Percentiles rank a stretch among this genome's conserved stretches.
These are phyloP conservation scores for Crucibulum laeve DNA, from an alignment of 768 basidiomycete genomes.

Conservation along the genomic window DNA sequence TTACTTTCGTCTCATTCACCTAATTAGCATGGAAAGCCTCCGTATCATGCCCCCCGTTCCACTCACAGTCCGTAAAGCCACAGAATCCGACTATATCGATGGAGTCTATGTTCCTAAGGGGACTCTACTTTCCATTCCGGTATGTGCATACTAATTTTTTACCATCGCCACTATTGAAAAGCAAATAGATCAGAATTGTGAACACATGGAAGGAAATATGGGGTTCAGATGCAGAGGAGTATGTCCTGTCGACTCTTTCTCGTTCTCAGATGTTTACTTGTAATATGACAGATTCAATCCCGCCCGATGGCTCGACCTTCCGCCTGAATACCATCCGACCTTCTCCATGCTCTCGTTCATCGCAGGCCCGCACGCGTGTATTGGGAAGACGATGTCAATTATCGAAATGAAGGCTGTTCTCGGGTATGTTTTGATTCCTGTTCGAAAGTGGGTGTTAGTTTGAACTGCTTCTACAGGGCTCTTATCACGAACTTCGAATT, in stretches of 20 bases:
- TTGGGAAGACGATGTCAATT: conserved; percentile 43
- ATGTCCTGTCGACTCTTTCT: conserved; percentile 5
- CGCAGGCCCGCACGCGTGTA: conserved; percentile 40
- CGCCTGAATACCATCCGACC: conserved; percentile 25
- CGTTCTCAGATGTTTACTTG: not conserved
- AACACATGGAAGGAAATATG: conserved; percentile 47
- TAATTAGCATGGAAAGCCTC: conserved; percentile 35
- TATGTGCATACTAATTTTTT: conserved; percentile 9
- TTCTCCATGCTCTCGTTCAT: conserved; percentile 37
- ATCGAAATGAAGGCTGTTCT: conserved; percentile 44
- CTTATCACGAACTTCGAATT: conserved; percentile 41
- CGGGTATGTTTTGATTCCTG: conserved; percentile 20
- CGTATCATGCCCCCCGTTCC: conserved; percentile 39
- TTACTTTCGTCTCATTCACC: not conserved
- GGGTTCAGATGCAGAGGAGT: conserved; percentile 50
- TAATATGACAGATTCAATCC: conserved; percentile 33
- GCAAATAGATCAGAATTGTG: conserved; percentile 39
- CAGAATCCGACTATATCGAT: conserved; percentile 35
- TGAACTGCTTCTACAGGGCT: conserved; percentile 15
- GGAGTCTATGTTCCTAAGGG: conserved; percentile 42
- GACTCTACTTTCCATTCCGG: conserved; percentile 38
- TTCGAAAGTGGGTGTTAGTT: conserved; percentile 9
- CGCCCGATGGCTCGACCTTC: conserved; percentile 38
- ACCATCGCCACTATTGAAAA: not conserved
- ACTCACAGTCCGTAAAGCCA: conserved; percentile 30